phyloP scores from a whole-genome alignment of 1,284 basidiomycete genomes.

The Microbotryum saponariae region DNA sequence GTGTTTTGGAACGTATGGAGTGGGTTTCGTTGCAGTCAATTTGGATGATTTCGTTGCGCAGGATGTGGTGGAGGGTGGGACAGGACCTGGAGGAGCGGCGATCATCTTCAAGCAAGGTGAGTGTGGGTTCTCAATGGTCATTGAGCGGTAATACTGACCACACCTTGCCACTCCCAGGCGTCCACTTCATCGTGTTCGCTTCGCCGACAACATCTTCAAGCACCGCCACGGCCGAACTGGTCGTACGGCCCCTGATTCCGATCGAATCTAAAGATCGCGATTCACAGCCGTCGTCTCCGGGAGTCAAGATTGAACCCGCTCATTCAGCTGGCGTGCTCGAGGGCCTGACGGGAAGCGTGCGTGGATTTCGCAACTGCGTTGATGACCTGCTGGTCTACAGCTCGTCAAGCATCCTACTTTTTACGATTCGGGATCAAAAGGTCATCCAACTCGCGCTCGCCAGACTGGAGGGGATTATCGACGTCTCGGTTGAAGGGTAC shows the following conservation, averaged over 20 bases:
- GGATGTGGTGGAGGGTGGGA: not conserved
- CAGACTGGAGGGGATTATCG: not conserved
- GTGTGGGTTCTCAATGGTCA: not conserved
- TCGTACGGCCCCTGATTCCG: slow-evolving; percentile 2
- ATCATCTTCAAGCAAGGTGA: slow-evolving; percentile 9
- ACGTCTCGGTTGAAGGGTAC: slow-evolving; percentile 2
- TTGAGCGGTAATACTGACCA: too few species aligned
- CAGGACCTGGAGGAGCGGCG: not conserved
- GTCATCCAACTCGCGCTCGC: slow-evolving; percentile 3
- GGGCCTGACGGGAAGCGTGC: not conserved
- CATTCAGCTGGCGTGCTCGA: slow-evolving; percentile 6
- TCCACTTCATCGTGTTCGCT: not conserved
- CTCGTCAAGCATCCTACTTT: not conserved
- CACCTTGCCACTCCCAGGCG: too few species aligned
- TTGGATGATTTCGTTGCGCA: slow-evolving; percentile 11
- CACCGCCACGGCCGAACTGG: not conserved
- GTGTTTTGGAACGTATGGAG: not conserved
- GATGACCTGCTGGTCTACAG: slow-evolving; percentile 8
- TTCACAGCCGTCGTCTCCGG: too few species aligned
- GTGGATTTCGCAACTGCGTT: slow-evolving; percentile 6
- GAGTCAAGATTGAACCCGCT: not conserved
- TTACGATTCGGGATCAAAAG: not conserved
- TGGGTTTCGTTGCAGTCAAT: slow-evolving; percentile 7
- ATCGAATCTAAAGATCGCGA: too few species aligned
- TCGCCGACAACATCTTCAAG: not conserved